These are phyloP conservation scores for Blumeriella jaapii DNA, from an alignment of 2,329 filamentous ascomycete genomes.

Conservation along the genomic window DNA sequence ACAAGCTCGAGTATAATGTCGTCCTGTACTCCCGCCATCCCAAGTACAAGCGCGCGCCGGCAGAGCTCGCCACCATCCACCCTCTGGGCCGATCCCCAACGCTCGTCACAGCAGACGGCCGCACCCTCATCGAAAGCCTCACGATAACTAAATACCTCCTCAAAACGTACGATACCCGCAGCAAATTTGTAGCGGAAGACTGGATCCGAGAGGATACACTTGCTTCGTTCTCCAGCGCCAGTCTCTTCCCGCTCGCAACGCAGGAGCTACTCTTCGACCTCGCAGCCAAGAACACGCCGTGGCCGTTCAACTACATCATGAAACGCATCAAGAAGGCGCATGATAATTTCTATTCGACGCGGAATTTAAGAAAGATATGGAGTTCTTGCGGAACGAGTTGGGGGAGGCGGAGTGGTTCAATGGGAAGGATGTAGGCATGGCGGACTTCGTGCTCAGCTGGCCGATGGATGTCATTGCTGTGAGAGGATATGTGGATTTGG, in stretches of 20 bases:
- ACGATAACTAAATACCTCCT: constrained; percentile 27
- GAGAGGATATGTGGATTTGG: constrained; percentile 24
- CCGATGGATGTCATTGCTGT: constrained; percentile 26
- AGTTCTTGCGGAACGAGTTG: constrained; percentile 19
- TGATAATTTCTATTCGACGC: constrained; percentile 12
- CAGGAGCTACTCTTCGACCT: constrained; percentile 23
- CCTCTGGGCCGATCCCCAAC: constrained; percentile 77
- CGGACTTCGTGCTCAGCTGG: constrained; percentile 28
- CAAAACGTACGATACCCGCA: constrained; percentile 23
- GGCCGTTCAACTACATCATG: constrained; percentile 18
- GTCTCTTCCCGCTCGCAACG: constrained; percentile 16
- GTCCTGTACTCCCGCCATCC: constrained; percentile 54
- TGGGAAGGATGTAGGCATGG: constrained; percentile 25
- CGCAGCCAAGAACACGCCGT: constrained; percentile 16
- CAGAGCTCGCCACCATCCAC: constrained; percentile 58
- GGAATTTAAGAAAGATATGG: constrained; percentile 19
- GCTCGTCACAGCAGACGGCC: constrained; percentile 33
- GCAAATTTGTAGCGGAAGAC: constrained; percentile 22
- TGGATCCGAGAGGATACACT: constrained; percentile 25
- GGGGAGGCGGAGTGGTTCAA: constrained; percentile 24
- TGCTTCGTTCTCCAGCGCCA: constrained; percentile 22
- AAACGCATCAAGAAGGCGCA: constrained; percentile 12
- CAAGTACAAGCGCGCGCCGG: constrained; percentile 53
- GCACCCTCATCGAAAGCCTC: constrained; percentile 24
- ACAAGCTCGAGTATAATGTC: constrained; percentile 61